Conservation (phyloP, 2,329 filamentous ascomycete genomes). For the Fusarium clavum region DNA sequence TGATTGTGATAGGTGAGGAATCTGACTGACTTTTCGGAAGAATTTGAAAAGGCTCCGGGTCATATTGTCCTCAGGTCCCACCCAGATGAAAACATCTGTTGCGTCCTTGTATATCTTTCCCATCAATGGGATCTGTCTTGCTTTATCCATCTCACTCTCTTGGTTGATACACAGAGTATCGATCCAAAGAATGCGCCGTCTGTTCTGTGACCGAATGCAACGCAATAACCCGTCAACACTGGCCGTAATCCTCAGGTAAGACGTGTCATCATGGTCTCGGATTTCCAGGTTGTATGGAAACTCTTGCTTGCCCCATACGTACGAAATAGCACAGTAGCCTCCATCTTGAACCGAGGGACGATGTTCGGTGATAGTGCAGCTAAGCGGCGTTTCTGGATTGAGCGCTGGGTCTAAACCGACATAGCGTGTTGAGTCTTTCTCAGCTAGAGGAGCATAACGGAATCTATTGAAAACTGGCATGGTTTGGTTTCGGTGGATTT, state of each 20-base stretch:
- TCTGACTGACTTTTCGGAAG: conserved; percentile 5
- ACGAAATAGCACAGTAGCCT: neutral
- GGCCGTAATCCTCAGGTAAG: conserved; percentile 11
- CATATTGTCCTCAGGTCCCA: conserved; percentile 1
- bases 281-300: neutral
- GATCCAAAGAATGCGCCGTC: neutral
- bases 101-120: conserved; percentile 3
- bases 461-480: neutral
- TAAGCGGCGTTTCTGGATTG: neutral
- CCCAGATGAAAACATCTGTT: conserved; percentile 5
- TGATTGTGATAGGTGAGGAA: neutral
- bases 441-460: neutral
- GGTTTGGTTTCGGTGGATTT: neutral
- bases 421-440: neutral
- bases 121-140: conserved; percentile 6
- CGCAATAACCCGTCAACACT: conserved; percentile 5
- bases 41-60: conserved; percentile 1
- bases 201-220: conserved; percentile 1
- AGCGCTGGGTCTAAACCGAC: neutral
- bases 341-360: neutral
- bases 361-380: neutral
- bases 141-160: conserved; percentile 1
- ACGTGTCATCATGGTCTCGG: neutral
- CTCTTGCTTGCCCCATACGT: neutral
- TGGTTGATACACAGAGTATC: conserved; percentile 8